These are phyloP conservation scores for Phlegmacium glaucopus DNA, from an alignment of 768 basidiomycete species.

Conservation along the genomic window DNA sequence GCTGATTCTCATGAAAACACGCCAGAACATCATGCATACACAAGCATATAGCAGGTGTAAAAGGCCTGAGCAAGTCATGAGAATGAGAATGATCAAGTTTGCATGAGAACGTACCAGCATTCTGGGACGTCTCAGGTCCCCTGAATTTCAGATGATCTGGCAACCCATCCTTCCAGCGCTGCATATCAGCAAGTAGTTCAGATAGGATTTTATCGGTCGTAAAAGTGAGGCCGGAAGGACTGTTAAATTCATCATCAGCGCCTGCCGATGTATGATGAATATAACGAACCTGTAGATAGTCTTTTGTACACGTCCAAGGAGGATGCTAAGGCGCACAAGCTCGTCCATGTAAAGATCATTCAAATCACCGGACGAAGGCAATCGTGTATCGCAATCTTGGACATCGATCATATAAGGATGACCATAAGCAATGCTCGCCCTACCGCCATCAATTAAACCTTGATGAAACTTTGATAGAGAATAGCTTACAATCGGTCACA, in stretches of 20 bases:
- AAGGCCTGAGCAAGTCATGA: conserved; percentile 50
- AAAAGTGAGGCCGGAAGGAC: conserved; percentile 83
- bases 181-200: conserved; percentile 59
- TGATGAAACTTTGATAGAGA: conserved; percentile 4
- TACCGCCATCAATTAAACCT: conserved; percentile 24
- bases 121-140: conserved; percentile 62
- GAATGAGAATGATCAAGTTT: neutral
- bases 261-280: neutral
- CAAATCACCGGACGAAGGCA: conserved; percentile 85
- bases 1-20: conserved; percentile 97
- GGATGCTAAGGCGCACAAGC: conserved; percentile 85
- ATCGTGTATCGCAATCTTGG: conserved; percentile 91
- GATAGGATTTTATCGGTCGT: conserved; percentile 80
- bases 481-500: conserved; percentile 81
- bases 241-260: conserved; percentile 23
- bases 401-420: conserved; percentile 97
- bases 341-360: conserved; percentile 84
- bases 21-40: conserved; percentile 96
- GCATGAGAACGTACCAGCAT: conserved; percentile 52
- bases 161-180: conserved; percentile 74
- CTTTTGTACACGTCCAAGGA: conserved; percentile 90
- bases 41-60: conserved; percentile 87
- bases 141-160: conserved; percentile 77
- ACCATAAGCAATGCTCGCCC: conserved; percentile 87
- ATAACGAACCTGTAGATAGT: conserved; percentile 77